phyloP scores from a whole-genome alignment of 441 rosid species.

The Eutrema salsugineum region DNA sequence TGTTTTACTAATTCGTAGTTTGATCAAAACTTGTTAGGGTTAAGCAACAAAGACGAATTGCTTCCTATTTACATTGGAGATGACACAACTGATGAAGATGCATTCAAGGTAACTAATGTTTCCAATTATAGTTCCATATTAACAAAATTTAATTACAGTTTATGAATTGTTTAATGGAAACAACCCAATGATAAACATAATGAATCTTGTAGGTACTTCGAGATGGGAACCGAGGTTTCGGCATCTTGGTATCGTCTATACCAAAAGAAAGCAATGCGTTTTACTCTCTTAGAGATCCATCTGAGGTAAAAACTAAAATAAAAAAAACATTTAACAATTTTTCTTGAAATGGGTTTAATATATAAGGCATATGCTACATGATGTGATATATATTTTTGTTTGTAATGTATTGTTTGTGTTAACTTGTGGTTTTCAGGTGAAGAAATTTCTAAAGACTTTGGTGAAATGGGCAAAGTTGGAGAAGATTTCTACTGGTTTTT shows the following conservation, averaged over 20 bases:
- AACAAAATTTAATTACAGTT: background rate
- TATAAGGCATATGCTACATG: too few relatives aligned
- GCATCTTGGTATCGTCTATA: constrained; percentile 73
- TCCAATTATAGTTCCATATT: background rate
- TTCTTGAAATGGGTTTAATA: background rate
- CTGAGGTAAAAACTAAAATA: constrained; percentile 45
- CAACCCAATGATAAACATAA: background rate
- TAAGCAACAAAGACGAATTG: constrained; percentile 52
- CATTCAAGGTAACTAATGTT: constrained; percentile 67
- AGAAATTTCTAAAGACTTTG: constrained; percentile 66
- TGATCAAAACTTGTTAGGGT: constrained; percentile 38
- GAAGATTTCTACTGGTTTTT: constrained; percentile 2
- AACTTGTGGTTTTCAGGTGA: constrained; percentile 22
- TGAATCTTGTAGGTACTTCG: constrained; percentile 45
- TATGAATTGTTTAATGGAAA: background rate
- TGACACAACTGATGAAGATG: constrained; percentile 90
- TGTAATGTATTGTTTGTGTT: background rate
- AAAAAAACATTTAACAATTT: background rate
- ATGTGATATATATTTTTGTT: background rate
- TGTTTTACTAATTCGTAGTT: background rate
- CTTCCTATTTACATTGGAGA: constrained; percentile 89
- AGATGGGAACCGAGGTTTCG: constrained; percentile 60
- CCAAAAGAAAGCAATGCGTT: constrained; percentile 81
- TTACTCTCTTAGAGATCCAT: constrained; percentile 73
- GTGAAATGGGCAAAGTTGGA: constrained; percentile 61